A percentile compares a stretch with the other conserved stretches of the same genome.
Evolutionary conservation across 78 protist genomes (phyloP).

Genomic region (Acrasis kona): DNA sequence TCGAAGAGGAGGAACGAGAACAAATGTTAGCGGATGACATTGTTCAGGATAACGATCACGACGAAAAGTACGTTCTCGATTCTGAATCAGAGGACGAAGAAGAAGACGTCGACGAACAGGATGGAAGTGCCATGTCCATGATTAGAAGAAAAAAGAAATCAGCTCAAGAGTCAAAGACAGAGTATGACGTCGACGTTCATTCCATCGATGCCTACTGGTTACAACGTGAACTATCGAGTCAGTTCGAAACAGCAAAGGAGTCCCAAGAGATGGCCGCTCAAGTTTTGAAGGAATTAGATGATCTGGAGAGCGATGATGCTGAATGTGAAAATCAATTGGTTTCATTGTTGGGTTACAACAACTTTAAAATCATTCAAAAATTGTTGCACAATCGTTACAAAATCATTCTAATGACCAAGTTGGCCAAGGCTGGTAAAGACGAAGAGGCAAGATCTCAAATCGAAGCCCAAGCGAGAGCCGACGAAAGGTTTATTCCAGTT

Average conservation of each 20-base stretch:
- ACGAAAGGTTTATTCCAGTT: too few species aligned
- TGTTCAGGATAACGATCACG: conserved; percentile 3
- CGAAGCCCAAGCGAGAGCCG: too few species aligned
- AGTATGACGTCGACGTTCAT: conserved; percentile 2
- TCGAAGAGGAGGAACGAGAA: background rate
- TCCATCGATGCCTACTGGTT: conserved; percentile 11
- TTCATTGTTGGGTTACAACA: background rate
- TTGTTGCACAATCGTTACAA: conserved; percentile 14
- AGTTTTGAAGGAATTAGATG: background rate
- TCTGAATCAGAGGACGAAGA: background rate
- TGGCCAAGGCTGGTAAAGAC: background rate
- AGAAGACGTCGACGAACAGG: background rate
- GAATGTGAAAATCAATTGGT: background rate
- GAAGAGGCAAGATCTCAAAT: background rate
- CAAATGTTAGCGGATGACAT: background rate
- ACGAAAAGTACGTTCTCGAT: background rate
- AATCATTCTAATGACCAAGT: background rate
- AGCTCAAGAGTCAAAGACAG: background rate
- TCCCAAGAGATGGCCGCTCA: background rate
- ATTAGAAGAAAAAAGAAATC: background rate
- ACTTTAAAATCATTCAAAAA: background rate
- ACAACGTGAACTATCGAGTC: background rate
- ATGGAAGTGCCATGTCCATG: background rate
- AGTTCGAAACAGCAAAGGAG: background rate
- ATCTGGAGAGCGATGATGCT: background rate